Base-by-base conservation (phyloP, 2,329 filamentous ascomycete species). In the Pseudogymnoascus sp. region DNA sequence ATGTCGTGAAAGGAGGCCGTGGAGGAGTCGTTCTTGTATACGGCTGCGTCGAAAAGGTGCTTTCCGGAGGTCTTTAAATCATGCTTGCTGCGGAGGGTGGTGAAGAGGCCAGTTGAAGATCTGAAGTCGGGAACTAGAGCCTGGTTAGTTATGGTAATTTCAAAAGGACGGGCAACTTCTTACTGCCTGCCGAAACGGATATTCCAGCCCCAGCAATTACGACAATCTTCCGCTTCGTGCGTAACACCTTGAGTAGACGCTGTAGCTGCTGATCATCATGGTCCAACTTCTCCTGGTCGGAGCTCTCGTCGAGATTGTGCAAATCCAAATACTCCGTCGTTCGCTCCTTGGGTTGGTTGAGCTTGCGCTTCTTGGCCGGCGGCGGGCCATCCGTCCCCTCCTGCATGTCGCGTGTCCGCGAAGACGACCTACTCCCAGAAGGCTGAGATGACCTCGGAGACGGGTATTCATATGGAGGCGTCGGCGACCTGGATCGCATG, bases 201-300 rank as follows among this genome's bases (percentile, higher is more conserved):
- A 99, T 99, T 64, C 94, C 94, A 66, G 94, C 94, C 63, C 94
- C 94, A 54, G 93, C 94, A 73, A 99, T 89, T 59, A 97, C 90
- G 35, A 99, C 91, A 72, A 99, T 96, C 78, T 96, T 97, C 77
- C 92, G 90, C 79, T 94, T 94, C 71, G 89, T 92, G 70, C 88
- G 87, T 61, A 99, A 75, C 24, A 86, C 87, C 44, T 86, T 83
- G 47, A 92, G 77, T 31, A 99, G 78, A 61, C 86, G 83, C 64
- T 89, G 82, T 39, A 96, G 78, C 68, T 87, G 81, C 31, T 77
- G 74, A 64, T 81, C 76, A 64, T 93, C 83, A 37, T 82, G 78
- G 59, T 78, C 74, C 40, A 76, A 72, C 58, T 80, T 77, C 13
- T 80, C 77, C 39, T 77, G 76, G 57, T 69, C 64, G 17, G 62